These are phyloP conservation scores for Dendrocalamus sinicus DNA, from an alignment of 176 grass and related monocot genomes.

Conservation along the genomic window DNA sequence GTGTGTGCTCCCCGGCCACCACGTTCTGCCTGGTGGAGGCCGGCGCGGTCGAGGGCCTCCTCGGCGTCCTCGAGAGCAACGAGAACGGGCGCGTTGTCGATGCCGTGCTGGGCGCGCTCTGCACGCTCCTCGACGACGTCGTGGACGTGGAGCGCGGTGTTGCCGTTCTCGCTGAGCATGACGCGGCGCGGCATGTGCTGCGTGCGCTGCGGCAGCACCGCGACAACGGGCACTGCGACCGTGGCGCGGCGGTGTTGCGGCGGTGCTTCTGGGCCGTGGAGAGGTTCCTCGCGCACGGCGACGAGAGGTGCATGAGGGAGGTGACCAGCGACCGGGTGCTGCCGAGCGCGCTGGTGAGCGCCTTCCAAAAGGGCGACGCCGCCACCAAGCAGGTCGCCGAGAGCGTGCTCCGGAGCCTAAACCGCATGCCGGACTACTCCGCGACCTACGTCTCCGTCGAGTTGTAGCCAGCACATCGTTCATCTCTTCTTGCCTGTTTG, in stretches of 20 bases:
- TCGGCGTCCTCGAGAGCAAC: constrained; percentile 61
- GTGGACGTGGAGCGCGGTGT: constrained; percentile 73
- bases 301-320: constrained; percentile 54
- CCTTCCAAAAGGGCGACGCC: constrained; percentile 75
- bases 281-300: constrained; percentile 66
- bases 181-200: constrained; percentile 59
- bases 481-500: not conserved
- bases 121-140: constrained; percentile 75
- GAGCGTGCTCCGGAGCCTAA: constrained; percentile 77
- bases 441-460: constrained; percentile 56
- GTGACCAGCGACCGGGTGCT: constrained; percentile 66
- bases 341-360: constrained; percentile 58
- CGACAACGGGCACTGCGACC: constrained; percentile 7
- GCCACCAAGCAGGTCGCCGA: constrained; percentile 71
- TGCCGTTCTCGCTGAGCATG: constrained; percentile 57
- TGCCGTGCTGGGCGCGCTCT: constrained; percentile 65
- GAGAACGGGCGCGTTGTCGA: constrained; percentile 61
- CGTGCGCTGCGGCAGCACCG: constrained; percentile 68
- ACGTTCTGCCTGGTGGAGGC: constrained; percentile 85
- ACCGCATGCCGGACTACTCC: constrained; percentile 70
- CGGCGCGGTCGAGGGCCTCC: constrained; percentile 67
- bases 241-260: constrained; percentile 41
- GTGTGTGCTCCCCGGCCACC: constrained; percentile 55
- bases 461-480: constrained; percentile 4
- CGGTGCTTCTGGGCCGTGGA: constrained; percentile 84